Conservation (phyloP, 148 eudicot genomes). For the Oxyria digyna region DNA sequence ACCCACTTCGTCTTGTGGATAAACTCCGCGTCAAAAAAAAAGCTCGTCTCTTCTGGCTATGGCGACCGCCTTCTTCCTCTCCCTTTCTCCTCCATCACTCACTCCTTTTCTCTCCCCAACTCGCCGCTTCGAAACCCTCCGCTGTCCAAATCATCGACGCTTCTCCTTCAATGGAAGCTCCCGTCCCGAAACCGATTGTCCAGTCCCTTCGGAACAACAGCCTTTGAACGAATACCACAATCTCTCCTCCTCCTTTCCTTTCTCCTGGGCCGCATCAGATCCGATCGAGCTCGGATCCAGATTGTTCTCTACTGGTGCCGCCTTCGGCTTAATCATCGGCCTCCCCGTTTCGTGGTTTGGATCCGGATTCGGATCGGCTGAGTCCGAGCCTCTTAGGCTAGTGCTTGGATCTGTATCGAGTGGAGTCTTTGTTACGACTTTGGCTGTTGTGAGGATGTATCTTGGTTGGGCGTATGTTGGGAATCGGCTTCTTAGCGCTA, state of each 20-base stretch:
- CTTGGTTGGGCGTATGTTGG: conserved; percentile 99
- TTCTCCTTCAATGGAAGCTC: conserved; percentile 24
- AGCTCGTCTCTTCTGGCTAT: neutral
- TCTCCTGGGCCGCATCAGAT: conserved; percentile 65
- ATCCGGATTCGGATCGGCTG: conserved; percentile 30
- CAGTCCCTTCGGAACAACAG: conserved; percentile 77
- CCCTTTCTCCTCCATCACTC: neutral
- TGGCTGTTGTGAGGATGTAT: conserved; percentile 87
- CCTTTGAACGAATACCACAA: conserved; percentile 79
- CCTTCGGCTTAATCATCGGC: conserved; percentile 60
- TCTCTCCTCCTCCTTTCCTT: conserved; percentile 59
- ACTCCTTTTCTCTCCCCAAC: neutral
- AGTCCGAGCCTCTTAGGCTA: conserved; percentile 42
- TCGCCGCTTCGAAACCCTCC: neutral
- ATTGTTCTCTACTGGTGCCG: conserved; percentile 39
- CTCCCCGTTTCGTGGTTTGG: conserved; percentile 80
- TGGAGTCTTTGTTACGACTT: conserved; percentile 53
- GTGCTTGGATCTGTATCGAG: conserved; percentile 41
- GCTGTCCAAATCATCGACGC: neutral
- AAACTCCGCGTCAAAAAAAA: neutral
- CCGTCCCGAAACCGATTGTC: conserved; percentile 52
- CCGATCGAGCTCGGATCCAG: conserved; percentile 41
- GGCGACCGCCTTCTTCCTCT: conserved; percentile 2
- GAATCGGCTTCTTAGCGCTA: conserved; percentile 89
- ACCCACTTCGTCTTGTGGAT: neutral